Percentiles rank a stretch among this genome's conserved stretches.
phyloP scores from a whole-genome alignment of 306 rosid genomes.

The Corylus americana region DNA sequence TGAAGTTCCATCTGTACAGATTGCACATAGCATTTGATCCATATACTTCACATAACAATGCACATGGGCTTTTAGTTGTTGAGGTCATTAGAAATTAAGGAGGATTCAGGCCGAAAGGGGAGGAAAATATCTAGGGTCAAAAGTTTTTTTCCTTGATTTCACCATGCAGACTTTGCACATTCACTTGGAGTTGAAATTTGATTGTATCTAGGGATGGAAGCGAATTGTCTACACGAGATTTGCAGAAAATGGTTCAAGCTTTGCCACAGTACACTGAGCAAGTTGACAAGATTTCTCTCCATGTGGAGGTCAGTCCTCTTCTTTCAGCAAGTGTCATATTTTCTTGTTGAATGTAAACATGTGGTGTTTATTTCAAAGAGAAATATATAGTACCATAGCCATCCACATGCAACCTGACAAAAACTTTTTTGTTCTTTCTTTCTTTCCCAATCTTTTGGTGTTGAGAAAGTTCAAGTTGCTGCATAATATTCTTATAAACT shows the following conservation, averaged over 20 bases:
- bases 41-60: neutral
- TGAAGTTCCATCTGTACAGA: neutral
- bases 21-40: neutral
- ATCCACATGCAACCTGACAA: neutral
- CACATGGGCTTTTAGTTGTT: neutral
- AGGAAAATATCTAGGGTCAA: neutral
- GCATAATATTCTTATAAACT: neutral
- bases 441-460: neutral
- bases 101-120: neutral
- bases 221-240: constrained; percentile 85
- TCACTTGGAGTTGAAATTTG: constrained; percentile 26
- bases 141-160: neutral
- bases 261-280: constrained; percentile 95
- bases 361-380: neutral
- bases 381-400: neutral
- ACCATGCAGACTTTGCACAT: constrained; percentile 1
- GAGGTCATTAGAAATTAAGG: neutral
- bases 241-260: constrained; percentile 98
- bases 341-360: neutral
- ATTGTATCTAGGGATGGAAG: constrained; percentile 64
- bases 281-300: constrained; percentile 91
- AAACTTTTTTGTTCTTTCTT: neutral
- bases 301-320: constrained; percentile 74
- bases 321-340: neutral
- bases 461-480: neutral